These are phyloP conservation scores for Pseudopediastrum boryanum DNA, from an alignment of 139 green algal genomes.

Conservation along the genomic window DNA sequence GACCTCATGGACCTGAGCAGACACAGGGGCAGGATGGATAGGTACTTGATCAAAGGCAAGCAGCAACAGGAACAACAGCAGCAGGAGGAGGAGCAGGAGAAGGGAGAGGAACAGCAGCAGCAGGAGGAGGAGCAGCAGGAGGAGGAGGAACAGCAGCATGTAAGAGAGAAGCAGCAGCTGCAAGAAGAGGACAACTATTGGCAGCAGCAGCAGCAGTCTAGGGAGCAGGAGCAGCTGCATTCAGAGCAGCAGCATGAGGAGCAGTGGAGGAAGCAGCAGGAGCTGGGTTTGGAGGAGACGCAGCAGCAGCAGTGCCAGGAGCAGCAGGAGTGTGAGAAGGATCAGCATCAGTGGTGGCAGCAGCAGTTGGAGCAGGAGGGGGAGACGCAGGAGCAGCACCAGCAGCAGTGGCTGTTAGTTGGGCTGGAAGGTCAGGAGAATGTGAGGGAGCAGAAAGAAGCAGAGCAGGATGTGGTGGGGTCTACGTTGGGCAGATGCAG, in stretches of 20 bases:
- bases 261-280: background rate
- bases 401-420: background rate
- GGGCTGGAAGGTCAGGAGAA: too few relatives aligned
- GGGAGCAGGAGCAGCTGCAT: background rate
- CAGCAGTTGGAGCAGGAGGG: background rate
- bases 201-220: slow-evolving; percentile 1
- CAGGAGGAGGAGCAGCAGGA: background rate
- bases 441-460: too few relatives aligned
- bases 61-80: background rate
- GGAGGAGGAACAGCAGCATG: background rate
- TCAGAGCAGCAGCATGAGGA: background rate
- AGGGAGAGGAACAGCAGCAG: background rate
- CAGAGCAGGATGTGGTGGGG: too few relatives aligned
- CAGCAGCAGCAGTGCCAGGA: background rate
- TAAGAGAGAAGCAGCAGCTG: background rate
- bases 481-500: too few relatives aligned
- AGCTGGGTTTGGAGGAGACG: background rate
- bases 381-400: background rate
- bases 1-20: slow-evolving; percentile 74
- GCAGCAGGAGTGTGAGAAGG: background rate
- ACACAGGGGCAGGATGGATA: slow-evolving; percentile 45
- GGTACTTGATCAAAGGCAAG: slow-evolving; percentile 40
- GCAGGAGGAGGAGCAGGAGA: background rate
- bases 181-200: background rate
- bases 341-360: background rate